Conservation (phyloP, 441 rosid genomes). For the Lepidium campestre region DNA sequence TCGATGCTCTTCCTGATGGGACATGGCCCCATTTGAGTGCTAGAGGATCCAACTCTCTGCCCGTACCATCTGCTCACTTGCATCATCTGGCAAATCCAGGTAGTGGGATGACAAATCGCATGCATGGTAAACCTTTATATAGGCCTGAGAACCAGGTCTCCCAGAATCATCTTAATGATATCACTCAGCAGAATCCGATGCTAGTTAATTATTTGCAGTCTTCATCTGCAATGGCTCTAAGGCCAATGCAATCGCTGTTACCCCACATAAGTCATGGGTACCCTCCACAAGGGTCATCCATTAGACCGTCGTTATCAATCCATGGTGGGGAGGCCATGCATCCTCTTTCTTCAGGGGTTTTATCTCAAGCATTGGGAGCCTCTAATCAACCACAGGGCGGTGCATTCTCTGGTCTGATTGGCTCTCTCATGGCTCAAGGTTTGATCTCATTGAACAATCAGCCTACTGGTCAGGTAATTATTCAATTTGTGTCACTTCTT, state of each 20-base stretch:
- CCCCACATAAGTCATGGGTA: slow-evolving; percentile 43
- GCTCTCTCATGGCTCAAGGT: slow-evolving; percentile 89
- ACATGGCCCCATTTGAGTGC: slow-evolving; percentile 49
- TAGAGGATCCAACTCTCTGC: slow-evolving; percentile 49
- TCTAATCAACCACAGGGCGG: slow-evolving; percentile 50
- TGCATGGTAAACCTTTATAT: slow-evolving; percentile 37
- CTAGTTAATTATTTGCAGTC: slow-evolving; percentile 38
- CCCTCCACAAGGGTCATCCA: slow-evolving; percentile 39
- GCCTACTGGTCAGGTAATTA: slow-evolving; percentile 62
- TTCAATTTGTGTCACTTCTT: slow-evolving; percentile 16
- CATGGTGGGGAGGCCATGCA: slow-evolving; percentile 51
- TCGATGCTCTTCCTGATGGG: slow-evolving; percentile 36
- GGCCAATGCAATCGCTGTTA: slow-evolving; percentile 41
- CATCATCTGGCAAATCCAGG: slow-evolving; percentile 45
- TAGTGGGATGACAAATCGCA: slow-evolving; percentile 34
- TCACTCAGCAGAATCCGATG: slow-evolving; percentile 49
- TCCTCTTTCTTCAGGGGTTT: slow-evolving; percentile 59
- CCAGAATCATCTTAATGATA: slow-evolving; percentile 37
- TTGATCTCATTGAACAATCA: slow-evolving; percentile 66
- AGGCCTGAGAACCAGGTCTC: slow-evolving; percentile 47
- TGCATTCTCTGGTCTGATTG: slow-evolving; percentile 76
- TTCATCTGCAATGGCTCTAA: slow-evolving; percentile 36
- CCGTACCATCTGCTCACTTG: slow-evolving; percentile 38
- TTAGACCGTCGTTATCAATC: slow-evolving; percentile 40
- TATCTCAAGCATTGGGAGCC: slow-evolving; percentile 38